A percentile compares a stretch with the other conserved stretches of the same genome.
phyloP scores from a whole-genome alignment of 805 yeast species.

The Metschnikowia borealis region DNA sequence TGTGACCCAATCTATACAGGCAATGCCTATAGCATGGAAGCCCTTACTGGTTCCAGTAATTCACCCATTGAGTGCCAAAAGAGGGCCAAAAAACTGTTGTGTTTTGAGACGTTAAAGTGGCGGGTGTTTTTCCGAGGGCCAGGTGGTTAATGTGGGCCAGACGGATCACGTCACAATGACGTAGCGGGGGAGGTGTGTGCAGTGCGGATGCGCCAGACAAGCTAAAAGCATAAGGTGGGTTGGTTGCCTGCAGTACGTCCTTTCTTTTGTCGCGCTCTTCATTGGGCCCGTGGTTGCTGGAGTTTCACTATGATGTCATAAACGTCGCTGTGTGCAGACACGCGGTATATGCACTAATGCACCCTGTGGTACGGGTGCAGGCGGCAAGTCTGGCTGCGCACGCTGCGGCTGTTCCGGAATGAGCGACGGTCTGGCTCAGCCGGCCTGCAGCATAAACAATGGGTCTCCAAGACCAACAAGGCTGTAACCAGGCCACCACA shows the following conservation, averaged over 20 bases:
- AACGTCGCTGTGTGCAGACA: background rate
- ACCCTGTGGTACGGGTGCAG: conserved; percentile 2
- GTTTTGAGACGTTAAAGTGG: too few relatives aligned
- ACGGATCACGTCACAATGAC: conserved; percentile 6
- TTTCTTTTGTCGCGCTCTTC: conserved; percentile 4
- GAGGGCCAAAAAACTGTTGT: too few relatives aligned
- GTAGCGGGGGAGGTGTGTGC: background rate
- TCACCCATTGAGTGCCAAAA: too few relatives aligned
- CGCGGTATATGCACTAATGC: conserved; percentile 1
- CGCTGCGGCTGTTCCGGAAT: background rate
- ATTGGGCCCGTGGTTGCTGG: background rate
- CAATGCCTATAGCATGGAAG: too few relatives aligned
- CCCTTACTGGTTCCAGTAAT: too few relatives aligned
- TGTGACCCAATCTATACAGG: too few relatives aligned
- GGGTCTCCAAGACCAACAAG: too few relatives aligned
- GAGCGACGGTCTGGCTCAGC: background rate
- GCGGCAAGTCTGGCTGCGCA: background rate
- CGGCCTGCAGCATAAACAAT: background rate
- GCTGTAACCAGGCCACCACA: too few relatives aligned
- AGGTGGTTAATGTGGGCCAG: background rate
- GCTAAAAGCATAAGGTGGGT: background rate
- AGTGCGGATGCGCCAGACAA: background rate
- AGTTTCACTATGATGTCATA: conserved; percentile 3
- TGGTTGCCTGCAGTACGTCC: background rate
- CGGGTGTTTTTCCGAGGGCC: background rate